Evolutionary conservation across 2,329 filamentous ascomycete species (phyloP), one percentile per base, ranked within the genome.

Genomic region (Botrytis deweyae): DNA sequence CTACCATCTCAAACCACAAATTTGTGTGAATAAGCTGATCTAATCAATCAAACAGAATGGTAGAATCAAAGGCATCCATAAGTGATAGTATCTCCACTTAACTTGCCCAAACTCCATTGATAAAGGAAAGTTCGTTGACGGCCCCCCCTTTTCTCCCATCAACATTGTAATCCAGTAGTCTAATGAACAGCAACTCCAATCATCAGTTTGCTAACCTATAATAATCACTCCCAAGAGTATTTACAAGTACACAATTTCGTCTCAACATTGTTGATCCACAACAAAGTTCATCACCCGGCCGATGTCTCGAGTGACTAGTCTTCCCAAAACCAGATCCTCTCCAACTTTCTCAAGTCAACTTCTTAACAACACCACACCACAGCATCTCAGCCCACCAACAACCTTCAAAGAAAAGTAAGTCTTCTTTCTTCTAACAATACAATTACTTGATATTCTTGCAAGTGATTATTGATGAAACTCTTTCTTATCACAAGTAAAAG

Each of bases 41-140:
- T 62, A 25, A 14, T 25, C 5, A 4, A 61, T 36, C 9, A 62
- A 38, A 62, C 5, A 62, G 3, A 25, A 25, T 8, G 2, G 0
- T 22, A n/a, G 2, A 38, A n/a, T 38, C 22, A 14, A 61, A 61
- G 9, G 6, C 1, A 25, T 38, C 9, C 1, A 38, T 38, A 22
- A 38, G 0, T 38, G 14, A 14, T 0, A 10, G 9, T 14, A 62
- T 9, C 1, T 38, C 12, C 9, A 38, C 5, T 38, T 3, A 16
- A 36, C 12, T 8, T 1, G 14, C 6, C 4, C 58, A 16, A 62
- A 62, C 33, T 38, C 22, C 16, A 25, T n/a, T 3, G 10, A 16
- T 22, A 2, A 62, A 38, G 25, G 9, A 49, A 49, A 22, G 46
- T 49, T 25, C 20, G 46, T 49, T 49, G 46, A 10, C 46, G 9